Evolutionary conservation across 2,329 filamentous ascomycete genomes (phyloP).

Genomic region (Dactylellina cionopaga): DNA sequence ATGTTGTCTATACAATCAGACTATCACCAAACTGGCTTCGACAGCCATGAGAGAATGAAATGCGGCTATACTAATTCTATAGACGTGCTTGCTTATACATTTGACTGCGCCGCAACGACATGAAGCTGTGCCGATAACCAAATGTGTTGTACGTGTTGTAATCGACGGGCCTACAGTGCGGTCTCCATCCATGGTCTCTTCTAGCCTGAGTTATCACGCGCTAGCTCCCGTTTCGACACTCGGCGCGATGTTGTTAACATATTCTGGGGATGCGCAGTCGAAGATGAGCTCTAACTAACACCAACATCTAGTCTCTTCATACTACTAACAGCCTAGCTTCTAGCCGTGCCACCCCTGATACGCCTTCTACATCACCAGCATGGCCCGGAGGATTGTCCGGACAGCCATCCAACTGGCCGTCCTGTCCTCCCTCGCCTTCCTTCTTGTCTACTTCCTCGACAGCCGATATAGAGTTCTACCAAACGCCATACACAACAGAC

Average conservation of each 20-base stretch:
- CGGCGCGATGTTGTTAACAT: constrained; percentile 1
- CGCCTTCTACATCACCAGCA: constrained; percentile 18
- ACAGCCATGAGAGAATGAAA: too few relatives aligned
- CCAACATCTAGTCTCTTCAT: constrained; percentile 12
- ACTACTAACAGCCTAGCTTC: background rate
- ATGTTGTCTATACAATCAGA: too few relatives aligned
- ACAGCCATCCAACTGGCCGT: constrained; percentile 79
- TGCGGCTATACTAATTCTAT: too few relatives aligned
- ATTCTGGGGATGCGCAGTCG: constrained; percentile 25
- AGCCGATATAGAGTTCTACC: constrained; percentile 88
- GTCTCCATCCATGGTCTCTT: too few relatives aligned
- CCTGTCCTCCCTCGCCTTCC: constrained; percentile 72
- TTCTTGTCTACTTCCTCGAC: constrained; percentile 84
- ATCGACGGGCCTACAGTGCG: too few relatives aligned
- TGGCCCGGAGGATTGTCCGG: constrained; percentile 57
- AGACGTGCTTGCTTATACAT: too few relatives aligned
- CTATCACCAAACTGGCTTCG: too few relatives aligned
- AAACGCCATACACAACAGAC: constrained; percentile 82
- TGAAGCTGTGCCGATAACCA: too few relatives aligned
- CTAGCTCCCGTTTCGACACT: background rate
- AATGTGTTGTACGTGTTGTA: too few relatives aligned
- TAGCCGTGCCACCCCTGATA: constrained; percentile 14
- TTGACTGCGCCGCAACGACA: too few relatives aligned
- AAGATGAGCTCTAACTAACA: constrained; percentile 42
- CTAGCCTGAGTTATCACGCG: too few relatives aligned